Conservation (phyloP, 345 rosid species). For the Arabidopsis arenosa region DNA sequence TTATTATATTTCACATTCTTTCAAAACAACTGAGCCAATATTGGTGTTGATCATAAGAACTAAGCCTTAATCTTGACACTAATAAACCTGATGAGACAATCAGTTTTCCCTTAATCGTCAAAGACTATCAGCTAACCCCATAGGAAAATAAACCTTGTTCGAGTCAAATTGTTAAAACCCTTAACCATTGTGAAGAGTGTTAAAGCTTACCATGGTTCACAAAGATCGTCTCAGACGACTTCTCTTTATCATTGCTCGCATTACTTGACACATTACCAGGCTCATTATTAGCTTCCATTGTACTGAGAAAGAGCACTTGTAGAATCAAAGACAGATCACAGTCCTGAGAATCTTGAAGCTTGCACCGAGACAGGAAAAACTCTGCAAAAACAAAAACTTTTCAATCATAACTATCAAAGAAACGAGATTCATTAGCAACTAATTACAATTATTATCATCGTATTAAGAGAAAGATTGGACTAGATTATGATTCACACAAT, state of each 20-base stretch:
- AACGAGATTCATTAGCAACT: conserved; percentile 3
- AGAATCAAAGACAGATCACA: conserved; percentile 11
- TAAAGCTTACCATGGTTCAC: conserved; percentile 43
- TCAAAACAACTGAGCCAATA: conserved; percentile 18
- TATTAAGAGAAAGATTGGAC: background rate
- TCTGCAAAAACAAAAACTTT: background rate
- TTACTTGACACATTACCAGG: conserved; percentile 29
- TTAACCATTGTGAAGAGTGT: background rate
- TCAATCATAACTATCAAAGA: background rate
- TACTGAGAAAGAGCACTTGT: conserved; percentile 1
- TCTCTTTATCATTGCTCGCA: conserved; percentile 19
- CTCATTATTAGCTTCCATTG: conserved; percentile 40
- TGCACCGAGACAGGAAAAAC: conserved; percentile 9
- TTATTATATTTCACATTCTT: background rate
- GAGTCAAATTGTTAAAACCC: background rate
- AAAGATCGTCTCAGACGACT: conserved; percentile 25
- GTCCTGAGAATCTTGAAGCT: conserved; percentile 7
- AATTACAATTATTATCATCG: background rate
- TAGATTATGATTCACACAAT: background rate
- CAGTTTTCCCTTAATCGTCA: background rate
- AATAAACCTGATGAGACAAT: background rate
- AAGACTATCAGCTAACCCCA: background rate
- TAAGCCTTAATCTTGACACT: conserved; percentile 5
- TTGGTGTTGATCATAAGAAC: conserved; percentile 1
- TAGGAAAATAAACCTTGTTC: too few species aligned